Evolutionary conservation across 768 basidiomycete species (phyloP).

Genomic region (Phlegmacium glaucopus): DNA sequence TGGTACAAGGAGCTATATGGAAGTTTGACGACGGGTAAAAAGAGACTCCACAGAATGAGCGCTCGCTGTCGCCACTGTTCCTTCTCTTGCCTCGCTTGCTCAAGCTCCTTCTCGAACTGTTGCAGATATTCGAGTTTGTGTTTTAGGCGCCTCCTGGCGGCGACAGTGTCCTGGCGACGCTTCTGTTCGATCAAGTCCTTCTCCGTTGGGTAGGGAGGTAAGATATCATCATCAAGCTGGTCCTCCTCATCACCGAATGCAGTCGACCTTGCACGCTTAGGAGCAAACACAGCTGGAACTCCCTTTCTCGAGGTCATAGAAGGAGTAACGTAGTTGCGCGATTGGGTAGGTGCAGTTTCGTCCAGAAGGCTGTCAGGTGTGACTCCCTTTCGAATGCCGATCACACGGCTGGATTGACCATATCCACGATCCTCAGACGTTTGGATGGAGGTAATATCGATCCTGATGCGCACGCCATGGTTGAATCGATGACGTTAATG

Average conservation of each 20-base stretch:
- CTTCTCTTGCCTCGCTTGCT: constrained; percentile 49
- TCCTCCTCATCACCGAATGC: constrained; percentile 53
- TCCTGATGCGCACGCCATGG: too few relatives aligned
- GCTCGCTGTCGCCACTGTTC: constrained; percentile 65
- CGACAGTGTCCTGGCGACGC: too few relatives aligned
- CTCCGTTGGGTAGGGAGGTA: constrained; percentile 37
- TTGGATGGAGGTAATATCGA: too few relatives aligned
- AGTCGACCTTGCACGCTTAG: constrained; percentile 44
- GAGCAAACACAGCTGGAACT: constrained; percentile 66
- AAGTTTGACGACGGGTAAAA: constrained; percentile 17
- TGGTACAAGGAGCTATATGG: constrained; percentile 23
- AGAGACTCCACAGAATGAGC: constrained; percentile 39
- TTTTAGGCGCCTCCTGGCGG: too few relatives aligned
- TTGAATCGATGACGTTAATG: too few relatives aligned
- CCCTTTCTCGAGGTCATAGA: constrained; percentile 79
- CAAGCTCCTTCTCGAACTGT: constrained; percentile 54
- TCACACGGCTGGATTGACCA: too few relatives aligned
- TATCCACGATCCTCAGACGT: too few relatives aligned
- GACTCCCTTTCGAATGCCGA: constrained; percentile 53
- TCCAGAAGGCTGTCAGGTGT: constrained; percentile 61
- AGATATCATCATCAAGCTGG: constrained; percentile 38
- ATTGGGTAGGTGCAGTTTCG: constrained; percentile 76
- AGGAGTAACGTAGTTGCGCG: constrained; percentile 67
- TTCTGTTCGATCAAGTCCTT: too few relatives aligned
- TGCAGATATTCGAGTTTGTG: too few relatives aligned